These are phyloP conservation scores for Colletotrichum navitas DNA, from an alignment of 2,329 filamentous ascomycete genomes.

Conservation along the genomic window DNA sequence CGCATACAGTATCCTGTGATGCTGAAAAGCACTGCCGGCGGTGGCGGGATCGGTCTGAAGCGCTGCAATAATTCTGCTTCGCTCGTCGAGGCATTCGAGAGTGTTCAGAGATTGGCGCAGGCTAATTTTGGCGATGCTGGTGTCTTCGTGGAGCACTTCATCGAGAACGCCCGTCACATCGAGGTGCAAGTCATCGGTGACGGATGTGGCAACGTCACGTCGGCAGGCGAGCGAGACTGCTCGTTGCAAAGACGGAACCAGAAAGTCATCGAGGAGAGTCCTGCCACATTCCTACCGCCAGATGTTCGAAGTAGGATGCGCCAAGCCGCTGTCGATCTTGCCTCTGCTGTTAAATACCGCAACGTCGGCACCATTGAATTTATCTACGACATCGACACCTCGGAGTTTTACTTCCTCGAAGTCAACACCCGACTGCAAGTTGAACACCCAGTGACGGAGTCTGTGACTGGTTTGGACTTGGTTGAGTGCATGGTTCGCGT, in stretches of 20 bases:
- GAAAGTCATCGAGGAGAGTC: constrained; percentile 64
- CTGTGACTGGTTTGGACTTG: constrained; percentile 54
- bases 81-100: constrained; percentile 51
- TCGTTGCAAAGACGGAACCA: constrained; percentile 64
- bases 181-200: constrained; percentile 65
- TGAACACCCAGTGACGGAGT: constrained; percentile 60
- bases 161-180: constrained; percentile 58
- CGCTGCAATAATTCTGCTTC: constrained; percentile 50
- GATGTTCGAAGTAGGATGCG: constrained; percentile 52
- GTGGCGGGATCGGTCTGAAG: constrained; percentile 60
- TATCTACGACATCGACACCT: constrained; percentile 54
- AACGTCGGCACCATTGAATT: constrained; percentile 61
- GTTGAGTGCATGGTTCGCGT: constrained; percentile 50
- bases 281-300: constrained; percentile 51
- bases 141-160: constrained; percentile 58
- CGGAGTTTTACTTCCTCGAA: constrained; percentile 61
- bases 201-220: constrained; percentile 54
- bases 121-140: constrained; percentile 57
- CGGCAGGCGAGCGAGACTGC: constrained; percentile 62
- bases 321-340: constrained; percentile 53
- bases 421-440: constrained; percentile 64
- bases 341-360: constrained; percentile 53
- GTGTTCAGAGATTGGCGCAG: constrained; percentile 55
- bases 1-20: constrained; percentile 57
- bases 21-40: constrained; percentile 62